Percentiles rank a stretch among this genome's conserved stretches.
These are phyloP conservation scores for Durio zibethinus DNA, from an alignment of 345 rosid genomes.

Conservation along the genomic window DNA sequence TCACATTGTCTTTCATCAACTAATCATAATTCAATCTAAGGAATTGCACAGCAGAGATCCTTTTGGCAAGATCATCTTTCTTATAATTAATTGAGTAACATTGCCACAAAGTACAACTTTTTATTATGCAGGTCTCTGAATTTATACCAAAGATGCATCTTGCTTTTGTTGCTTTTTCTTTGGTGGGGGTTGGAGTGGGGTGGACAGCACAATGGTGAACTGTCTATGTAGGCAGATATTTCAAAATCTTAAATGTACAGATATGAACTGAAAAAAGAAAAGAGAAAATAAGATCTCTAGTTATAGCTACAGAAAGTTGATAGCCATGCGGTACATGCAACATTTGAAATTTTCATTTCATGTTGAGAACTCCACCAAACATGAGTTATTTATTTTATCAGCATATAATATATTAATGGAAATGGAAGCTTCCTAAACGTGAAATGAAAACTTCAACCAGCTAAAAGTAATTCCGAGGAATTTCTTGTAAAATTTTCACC, in stretches of 20 bases:
- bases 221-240: background rate
- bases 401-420: background rate
- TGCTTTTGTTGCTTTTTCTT: background rate
- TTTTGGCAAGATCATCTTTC: constrained; percentile 9
- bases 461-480: background rate
- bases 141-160: constrained; percentile 7
- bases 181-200: background rate
- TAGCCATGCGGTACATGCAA: background rate
- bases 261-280: background rate
- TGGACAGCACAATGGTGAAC: background rate
- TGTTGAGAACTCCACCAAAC: background rate
- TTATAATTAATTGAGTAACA: background rate
- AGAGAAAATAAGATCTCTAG: background rate
- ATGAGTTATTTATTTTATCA: background rate
- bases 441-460: background rate
- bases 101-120: background rate
- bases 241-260: background rate
- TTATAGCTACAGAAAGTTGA: background rate
- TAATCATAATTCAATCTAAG: background rate
- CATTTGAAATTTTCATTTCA: background rate
- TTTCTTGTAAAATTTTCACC: background rate
- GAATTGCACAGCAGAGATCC: background rate
- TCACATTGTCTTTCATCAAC: constrained; percentile 10
- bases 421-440: background rate
- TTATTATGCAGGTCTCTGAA: background rate